phyloP scores from a whole-genome alignment of 78 protist genomes.

The Tieghemostelium lacteum region DNA sequence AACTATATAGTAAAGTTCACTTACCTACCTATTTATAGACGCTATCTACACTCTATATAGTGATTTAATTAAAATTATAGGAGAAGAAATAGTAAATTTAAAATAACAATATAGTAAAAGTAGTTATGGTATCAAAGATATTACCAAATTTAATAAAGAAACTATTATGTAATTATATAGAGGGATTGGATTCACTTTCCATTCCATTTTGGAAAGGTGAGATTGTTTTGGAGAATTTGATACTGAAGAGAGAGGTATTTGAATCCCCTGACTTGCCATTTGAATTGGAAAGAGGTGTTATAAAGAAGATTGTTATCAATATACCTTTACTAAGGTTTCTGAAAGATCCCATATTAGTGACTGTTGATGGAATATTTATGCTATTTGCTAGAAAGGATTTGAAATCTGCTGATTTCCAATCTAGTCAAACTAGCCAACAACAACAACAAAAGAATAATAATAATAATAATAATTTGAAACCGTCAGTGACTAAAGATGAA shows the following conservation, averaged over 20 bases:
- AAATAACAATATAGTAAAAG: too few species aligned
- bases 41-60: too few species aligned
- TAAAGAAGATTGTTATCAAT: slow-evolving; percentile 19
- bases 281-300: slow-evolving; percentile 48
- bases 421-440: too few species aligned
- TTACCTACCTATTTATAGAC: too few species aligned
- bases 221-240: slow-evolving; percentile 59
- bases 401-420: background rate
- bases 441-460: background rate
- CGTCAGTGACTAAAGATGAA: slow-evolving; percentile 6
- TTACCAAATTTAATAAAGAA: slow-evolving; percentile 55
- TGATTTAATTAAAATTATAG: too few species aligned
- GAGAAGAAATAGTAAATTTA: too few species aligned
- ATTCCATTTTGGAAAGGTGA: slow-evolving; percentile 73
- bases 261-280: slow-evolving; percentile 42
- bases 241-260: slow-evolving; percentile 33
- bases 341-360: slow-evolving; percentile 37
- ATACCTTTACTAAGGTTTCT: slow-evolving; percentile 24
- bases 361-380: slow-evolving; percentile 54
- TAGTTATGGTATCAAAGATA: slow-evolving; percentile 55
- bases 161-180: slow-evolving; percentile 43
- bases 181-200: slow-evolving; percentile 41
- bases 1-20: too few species aligned
- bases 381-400: slow-evolving; percentile 45
- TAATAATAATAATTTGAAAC: background rate